Evolutionary conservation across 805 yeast species (phyloP), one percentile per base, ranked within the genome.

Genomic region (Blastobotrys parvus): DNA sequence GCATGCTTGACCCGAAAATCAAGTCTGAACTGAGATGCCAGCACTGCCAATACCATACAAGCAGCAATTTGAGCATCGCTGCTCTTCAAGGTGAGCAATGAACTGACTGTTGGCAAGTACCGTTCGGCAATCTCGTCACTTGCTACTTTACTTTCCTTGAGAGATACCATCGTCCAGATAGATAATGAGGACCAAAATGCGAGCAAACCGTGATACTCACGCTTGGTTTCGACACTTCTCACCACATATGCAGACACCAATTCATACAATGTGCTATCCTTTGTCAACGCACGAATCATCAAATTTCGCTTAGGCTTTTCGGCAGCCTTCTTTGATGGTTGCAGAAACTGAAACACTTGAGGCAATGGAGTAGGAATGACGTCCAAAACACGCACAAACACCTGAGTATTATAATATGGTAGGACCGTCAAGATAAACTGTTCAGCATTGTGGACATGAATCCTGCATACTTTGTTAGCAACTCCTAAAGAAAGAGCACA

Each of bases 371-470:
- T 34, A 33, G 77, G 75, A n/a, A 83, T 67, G 21, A 87, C 81
- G 51, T 83, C 80, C 46, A 92, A 64, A 36, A 90, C 68, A 52
- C 92, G 78, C 39, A 78, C 72, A 61, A 92, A 92, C 4, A 84
- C 70, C 0, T 88, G 80, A 31, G 76, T 70, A 52, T 72, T 75
- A 63, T 80, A 86, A 64, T 82, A 86, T n/a, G 96, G 94, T 52
- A 92, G 69, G 1, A 83, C 72, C 2, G 89, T 71, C 44, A 90
- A 62, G 36, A 92, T 58, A 25, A 92, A 58, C 43, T 69, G 59
- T 60, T 90, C 97, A 0, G 88, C 67, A 56, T 84, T 87, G 55
- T 82, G 80, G 39, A 84, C 70, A 59, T 92, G 89, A 51, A 87
- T 77, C 11, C 29, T 25, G 29, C 11, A 25, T 11, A 8, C 11